These are phyloP conservation scores for Yamadazyma scolyti DNA, from an alignment of 805 yeast genomes.

Conservation along the genomic window DNA sequence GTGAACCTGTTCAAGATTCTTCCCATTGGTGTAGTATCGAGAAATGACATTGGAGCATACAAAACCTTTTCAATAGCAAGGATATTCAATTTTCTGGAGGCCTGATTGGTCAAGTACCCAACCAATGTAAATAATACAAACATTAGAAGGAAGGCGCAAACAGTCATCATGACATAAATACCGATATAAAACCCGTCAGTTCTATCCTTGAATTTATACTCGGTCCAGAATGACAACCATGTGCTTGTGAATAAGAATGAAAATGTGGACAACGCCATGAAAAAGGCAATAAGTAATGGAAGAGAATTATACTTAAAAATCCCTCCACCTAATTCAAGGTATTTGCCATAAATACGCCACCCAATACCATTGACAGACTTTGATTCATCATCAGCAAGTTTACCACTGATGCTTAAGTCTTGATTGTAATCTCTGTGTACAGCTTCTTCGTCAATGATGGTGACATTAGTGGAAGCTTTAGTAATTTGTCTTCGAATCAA, in stretches of 20 bases:
- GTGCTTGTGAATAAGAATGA: constrained; percentile 59
- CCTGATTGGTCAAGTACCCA: constrained; percentile 47
- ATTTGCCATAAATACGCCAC: constrained; percentile 45
- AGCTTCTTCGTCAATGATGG: constrained; percentile 30
- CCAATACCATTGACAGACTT: constrained; percentile 56
- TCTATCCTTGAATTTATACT: constrained; percentile 44
- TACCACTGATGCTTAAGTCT: constrained; percentile 20
- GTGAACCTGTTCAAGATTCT: constrained; percentile 82
- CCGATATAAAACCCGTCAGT: constrained; percentile 67
- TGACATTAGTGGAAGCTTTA: constrained; percentile 17
- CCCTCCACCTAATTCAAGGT: constrained; percentile 56
- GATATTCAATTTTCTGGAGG: constrained; percentile 59
- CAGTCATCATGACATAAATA: constrained; percentile 58
- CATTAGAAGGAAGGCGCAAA: constrained; percentile 45
- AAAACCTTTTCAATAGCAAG: constrained; percentile 56
- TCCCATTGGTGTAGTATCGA: constrained; percentile 87
- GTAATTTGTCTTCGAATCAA: constrained; percentile 19
- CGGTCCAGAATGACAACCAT: constrained; percentile 85
- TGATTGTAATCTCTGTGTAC: constrained; percentile 26
- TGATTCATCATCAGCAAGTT: constrained; percentile 45
- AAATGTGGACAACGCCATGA: constrained; percentile 40
- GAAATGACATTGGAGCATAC: constrained; percentile 76
- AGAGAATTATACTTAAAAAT: constrained; percentile 25
- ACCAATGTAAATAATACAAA: constrained; percentile 41
- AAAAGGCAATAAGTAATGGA: constrained; percentile 17